Evolutionary conservation across 495 filamentous ascomycete species (phyloP).

Genomic region (Mycothermus thermophilus): DNA sequence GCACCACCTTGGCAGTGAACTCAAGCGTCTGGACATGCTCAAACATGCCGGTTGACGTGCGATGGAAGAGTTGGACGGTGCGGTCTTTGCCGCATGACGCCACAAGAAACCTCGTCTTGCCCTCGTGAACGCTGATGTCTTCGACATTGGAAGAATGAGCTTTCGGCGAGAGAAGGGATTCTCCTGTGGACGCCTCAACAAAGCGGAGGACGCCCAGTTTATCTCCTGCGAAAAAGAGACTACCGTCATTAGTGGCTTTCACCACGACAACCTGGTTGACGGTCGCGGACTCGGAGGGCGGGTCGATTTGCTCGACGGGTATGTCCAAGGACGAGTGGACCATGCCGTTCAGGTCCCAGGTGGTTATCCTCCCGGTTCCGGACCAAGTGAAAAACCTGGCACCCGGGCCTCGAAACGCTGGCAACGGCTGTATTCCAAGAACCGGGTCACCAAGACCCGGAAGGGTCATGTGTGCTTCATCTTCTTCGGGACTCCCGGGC

Average conservation of each 20-base stretch:
- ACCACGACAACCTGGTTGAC: conserved; percentile 67
- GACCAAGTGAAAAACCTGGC: conserved; percentile 85
- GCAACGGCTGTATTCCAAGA: conserved; percentile 54
- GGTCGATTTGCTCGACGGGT: conserved; percentile 49
- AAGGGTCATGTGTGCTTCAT: conserved; percentile 28
- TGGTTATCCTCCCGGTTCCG: conserved; percentile 55
- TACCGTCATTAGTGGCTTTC: conserved; percentile 42
- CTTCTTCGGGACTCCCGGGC: conserved; percentile 14
- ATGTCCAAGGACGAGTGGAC: conserved; percentile 50
- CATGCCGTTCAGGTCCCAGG: conserved; percentile 66
- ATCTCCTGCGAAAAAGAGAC: conserved; percentile 67
- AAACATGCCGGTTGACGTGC: conserved; percentile 30
- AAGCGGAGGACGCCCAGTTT: conserved; percentile 64
- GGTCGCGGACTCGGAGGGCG: conserved; percentile 40
- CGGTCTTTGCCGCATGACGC: conserved; percentile 78
- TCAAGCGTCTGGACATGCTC: conserved; percentile 40
- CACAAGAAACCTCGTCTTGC: conserved; percentile 42
- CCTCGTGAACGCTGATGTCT: conserved; percentile 55
- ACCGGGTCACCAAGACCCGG: conserved; percentile 69
- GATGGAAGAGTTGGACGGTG: conserved; percentile 73
- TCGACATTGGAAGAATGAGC: conserved; percentile 81
- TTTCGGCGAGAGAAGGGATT: conserved; percentile 50
- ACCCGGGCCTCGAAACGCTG: conserved; percentile 37
- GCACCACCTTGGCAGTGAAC: conserved; percentile 33
- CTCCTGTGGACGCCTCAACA: conserved; percentile 34